Evolutionary conservation across 495 filamentous ascomycete genomes (phyloP).

Genomic region (Penicillium longicatenatum): DNA sequence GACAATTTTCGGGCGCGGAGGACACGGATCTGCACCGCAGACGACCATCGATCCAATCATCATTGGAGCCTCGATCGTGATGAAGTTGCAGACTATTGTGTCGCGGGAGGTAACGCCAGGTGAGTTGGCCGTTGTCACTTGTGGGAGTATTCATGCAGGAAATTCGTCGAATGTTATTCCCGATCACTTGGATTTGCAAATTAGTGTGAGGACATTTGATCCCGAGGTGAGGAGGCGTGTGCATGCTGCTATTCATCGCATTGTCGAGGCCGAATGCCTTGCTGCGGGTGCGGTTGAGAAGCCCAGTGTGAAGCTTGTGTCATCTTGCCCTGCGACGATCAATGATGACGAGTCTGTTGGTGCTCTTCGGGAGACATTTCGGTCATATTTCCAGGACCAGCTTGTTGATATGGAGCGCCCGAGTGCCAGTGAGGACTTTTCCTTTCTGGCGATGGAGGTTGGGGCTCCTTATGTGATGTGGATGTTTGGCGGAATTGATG

Average conservation of each 20-base stretch:
- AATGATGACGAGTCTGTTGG: slow-evolving; percentile 51
- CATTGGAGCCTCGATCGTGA: slow-evolving; percentile 51
- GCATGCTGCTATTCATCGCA: slow-evolving; percentile 47
- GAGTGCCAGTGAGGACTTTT: slow-evolving; percentile 58
- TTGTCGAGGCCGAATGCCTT: slow-evolving; percentile 55
- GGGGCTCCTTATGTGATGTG: slow-evolving; percentile 57
- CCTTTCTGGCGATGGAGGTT: slow-evolving; percentile 53
- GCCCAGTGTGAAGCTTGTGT: slow-evolving; percentile 40
- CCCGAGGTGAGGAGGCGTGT: slow-evolving; percentile 43
- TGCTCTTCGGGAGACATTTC: slow-evolving; percentile 42
- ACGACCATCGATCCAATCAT: slow-evolving; percentile 58
- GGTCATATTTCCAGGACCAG: slow-evolving; percentile 42
- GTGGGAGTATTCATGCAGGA: slow-evolving; percentile 53
- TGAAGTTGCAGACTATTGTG: slow-evolving; percentile 58
- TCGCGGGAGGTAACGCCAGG: slow-evolving; percentile 52
- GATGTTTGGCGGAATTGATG: slow-evolving; percentile 56
- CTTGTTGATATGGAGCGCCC: slow-evolving; percentile 28
- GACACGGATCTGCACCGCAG: slow-evolving; percentile 55
- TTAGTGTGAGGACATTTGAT: slow-evolving; percentile 50
- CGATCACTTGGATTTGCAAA: slow-evolving; percentile 46
- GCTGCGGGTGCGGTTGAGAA: slow-evolving; percentile 43
- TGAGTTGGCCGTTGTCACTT: slow-evolving; percentile 57
- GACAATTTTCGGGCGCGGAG: slow-evolving; percentile 51
- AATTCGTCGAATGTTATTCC: slow-evolving; percentile 57
- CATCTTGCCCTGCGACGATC: slow-evolving; percentile 49